phyloP scores from a whole-genome alignment of 352 stramenopile genomes.

The Pythium inflatum region DNA sequence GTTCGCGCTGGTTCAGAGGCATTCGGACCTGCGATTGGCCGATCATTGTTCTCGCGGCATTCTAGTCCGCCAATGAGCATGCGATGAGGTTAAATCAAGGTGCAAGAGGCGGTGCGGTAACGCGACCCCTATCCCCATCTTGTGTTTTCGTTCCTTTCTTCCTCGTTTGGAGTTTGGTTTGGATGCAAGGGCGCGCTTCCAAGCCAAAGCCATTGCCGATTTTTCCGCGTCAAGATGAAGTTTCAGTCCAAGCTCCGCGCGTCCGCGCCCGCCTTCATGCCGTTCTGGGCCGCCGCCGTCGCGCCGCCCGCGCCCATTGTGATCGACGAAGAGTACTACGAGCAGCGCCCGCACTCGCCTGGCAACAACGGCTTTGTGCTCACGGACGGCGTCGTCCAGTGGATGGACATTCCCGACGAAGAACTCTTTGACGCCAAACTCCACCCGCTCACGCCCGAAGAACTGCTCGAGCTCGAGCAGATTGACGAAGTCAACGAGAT shows the following conservation, averaged over 20 bases:
- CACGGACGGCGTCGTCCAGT: constrained; percentile 51
- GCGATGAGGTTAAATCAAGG: constrained; percentile 31
- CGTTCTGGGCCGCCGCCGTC: constrained; percentile 40
- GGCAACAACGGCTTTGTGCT: constrained; percentile 70
- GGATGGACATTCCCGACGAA: constrained; percentile 70
- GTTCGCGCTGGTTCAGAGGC: background rate
- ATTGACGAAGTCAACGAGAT: constrained; percentile 83
- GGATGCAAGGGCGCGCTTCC: background rate
- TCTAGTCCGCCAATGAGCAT: constrained; percentile 23
- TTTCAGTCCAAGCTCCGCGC: constrained; percentile 53
- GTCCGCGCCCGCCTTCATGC: constrained; percentile 62
- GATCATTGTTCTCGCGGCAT: constrained; percentile 14
- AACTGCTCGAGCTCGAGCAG: constrained; percentile 74
- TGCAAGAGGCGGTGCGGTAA: constrained; percentile 7
- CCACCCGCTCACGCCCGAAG: constrained; percentile 59
- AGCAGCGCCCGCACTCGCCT: constrained; percentile 59
- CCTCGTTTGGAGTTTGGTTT: background rate
- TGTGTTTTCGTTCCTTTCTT: background rate
- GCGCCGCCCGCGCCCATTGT: constrained; percentile 42
- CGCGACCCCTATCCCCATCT: background rate
- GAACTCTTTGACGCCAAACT: constrained; percentile 76
- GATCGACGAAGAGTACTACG: constrained; percentile 72
- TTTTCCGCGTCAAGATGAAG: constrained; percentile 36
- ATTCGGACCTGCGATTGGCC: constrained; percentile 14
- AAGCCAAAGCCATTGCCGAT: constrained; percentile 25